Conservation (phyloP, 495 filamentous ascomycete species). For the Hyaloscypha bicolor region DNA sequence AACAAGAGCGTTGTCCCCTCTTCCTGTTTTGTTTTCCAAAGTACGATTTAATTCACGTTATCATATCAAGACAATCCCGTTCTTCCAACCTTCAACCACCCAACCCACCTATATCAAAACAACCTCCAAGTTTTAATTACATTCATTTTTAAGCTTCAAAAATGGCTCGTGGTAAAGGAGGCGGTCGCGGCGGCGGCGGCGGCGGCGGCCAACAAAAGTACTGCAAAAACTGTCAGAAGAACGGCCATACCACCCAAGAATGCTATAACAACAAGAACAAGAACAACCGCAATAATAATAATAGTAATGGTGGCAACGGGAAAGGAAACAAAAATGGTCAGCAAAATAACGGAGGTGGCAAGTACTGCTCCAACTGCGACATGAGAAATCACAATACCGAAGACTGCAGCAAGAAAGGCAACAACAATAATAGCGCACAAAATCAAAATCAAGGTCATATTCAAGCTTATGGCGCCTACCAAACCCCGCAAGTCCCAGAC, state of each 20-base stretch:
- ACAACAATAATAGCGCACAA: background rate
- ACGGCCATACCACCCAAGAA: background rate
- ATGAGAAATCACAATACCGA: background rate
- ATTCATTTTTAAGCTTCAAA: background rate
- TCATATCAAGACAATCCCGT: background rate
- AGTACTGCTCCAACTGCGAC: background rate
- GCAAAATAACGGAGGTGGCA: background rate
- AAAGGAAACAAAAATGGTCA: background rate
- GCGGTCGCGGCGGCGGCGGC: background rate
- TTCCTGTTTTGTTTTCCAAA: background rate
- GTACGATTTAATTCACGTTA: background rate
- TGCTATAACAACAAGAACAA: constrained; percentile 2
- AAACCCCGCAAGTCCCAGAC: background rate
- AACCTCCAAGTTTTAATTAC: background rate
- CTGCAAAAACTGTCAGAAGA: background rate
- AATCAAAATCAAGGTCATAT: too few relatives aligned
- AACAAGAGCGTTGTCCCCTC: background rate
- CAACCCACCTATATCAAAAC: background rate
- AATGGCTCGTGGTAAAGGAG: background rate
- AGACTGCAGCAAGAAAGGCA: background rate
- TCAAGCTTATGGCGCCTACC: background rate
- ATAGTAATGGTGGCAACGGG: background rate
- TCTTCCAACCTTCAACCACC: background rate
- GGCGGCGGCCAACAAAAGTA: background rate
- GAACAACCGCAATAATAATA: too few relatives aligned